Percentiles rank a stretch among this genome's conserved stretches.
Evolutionary conservation across 1,284 basidiomycete species (phyloP).

Genomic region (Trichosporon inkin): DNA sequence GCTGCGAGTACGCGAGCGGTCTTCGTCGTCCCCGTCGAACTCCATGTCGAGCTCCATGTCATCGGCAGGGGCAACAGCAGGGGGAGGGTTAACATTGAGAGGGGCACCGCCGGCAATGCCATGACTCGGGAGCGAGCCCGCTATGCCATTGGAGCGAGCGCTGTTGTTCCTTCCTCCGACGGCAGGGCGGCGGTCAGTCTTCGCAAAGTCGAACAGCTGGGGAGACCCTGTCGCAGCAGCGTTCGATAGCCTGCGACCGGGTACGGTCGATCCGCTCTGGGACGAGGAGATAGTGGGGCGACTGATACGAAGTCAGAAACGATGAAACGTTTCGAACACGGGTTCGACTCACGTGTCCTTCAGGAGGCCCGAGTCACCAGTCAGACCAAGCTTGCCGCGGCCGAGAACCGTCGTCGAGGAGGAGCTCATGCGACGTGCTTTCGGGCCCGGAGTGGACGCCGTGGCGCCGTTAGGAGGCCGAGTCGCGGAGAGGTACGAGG

Average conservation of each 20-base stretch:
- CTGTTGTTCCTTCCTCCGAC: conserved; percentile 8
- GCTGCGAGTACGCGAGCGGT: conserved; percentile 21
- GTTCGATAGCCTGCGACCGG: conserved; percentile 32
- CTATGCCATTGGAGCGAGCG: conserved; percentile 21
- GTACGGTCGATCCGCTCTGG: conserved; percentile 26
- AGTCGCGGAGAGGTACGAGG: conserved; percentile 38
- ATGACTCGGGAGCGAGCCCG: conserved; percentile 36
- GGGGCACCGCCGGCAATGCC: conserved; percentile 19
- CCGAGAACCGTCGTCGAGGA: conserved; percentile 46
- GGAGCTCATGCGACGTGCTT: conserved; percentile 42
- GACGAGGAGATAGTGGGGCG: conserved; percentile 29
- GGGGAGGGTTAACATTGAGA: conserved; percentile 13
- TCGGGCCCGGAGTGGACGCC: conserved; percentile 15
- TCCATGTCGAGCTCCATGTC: conserved; percentile 49
- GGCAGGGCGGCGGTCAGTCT: conserved; percentile 38
- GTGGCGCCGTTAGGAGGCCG: conserved; percentile 25
- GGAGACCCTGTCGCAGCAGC: conserved; percentile 26
- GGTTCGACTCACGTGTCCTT: conserved; percentile 33
- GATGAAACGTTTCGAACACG: not conserved
- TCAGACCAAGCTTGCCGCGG: conserved; percentile 43
- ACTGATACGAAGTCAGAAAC: not conserved
- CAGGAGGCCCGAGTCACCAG: conserved; percentile 30
- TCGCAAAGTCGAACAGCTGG: conserved; percentile 46
- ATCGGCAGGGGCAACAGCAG: conserved; percentile 22
- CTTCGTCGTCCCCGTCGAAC: conserved; percentile 31